These are phyloP conservation scores for Pyronema omphalodes DNA, from an alignment of 495 filamentous ascomycete species.

Conservation along the genomic window DNA sequence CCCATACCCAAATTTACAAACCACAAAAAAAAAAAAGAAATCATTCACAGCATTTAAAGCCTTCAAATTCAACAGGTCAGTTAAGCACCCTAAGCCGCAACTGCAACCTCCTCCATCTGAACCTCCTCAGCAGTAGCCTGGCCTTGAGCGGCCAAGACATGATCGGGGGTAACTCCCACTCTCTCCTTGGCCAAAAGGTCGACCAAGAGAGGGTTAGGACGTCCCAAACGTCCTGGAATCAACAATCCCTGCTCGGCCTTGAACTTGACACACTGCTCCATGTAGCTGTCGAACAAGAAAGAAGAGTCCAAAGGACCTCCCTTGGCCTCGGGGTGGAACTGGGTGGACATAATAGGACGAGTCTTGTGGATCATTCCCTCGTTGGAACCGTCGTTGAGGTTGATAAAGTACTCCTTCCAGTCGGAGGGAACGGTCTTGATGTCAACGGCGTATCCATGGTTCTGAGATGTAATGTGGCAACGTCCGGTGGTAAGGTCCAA, in stretches of 20 bases:
- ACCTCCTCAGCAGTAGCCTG: constrained; percentile 8
- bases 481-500: constrained; percentile 84
- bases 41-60: too few relatives aligned
- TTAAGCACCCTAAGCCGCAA: constrained; percentile 7
- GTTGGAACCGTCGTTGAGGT: constrained; percentile 88
- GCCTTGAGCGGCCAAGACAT: constrained; percentile 28
- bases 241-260: constrained; percentile 60
- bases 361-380: constrained; percentile 93
- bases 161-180: constrained; percentile 65
- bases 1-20: too few relatives aligned
- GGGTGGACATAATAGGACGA: constrained; percentile 91
- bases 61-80: too few relatives aligned
- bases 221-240: constrained; percentile 43
- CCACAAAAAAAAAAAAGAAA: too few relatives aligned
- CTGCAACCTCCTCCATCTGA: constrained; percentile 6
- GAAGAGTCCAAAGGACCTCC: constrained; percentile 85
- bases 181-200: constrained; percentile 86
- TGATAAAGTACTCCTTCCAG: constrained; percentile 95
- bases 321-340: constrained; percentile 97
- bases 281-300: constrained; percentile 90
- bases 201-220: constrained; percentile 67
- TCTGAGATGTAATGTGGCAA: constrained; percentile 96
- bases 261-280: constrained; percentile 72
- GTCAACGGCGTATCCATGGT: constrained; percentile 96
- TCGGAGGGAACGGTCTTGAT: constrained; percentile 53